Percentiles rank a stretch among this genome's conserved stretches.
Evolutionary conservation across 1,284 basidiomycete genomes (phyloP).

Genomic region (Meira miltonrushii): DNA sequence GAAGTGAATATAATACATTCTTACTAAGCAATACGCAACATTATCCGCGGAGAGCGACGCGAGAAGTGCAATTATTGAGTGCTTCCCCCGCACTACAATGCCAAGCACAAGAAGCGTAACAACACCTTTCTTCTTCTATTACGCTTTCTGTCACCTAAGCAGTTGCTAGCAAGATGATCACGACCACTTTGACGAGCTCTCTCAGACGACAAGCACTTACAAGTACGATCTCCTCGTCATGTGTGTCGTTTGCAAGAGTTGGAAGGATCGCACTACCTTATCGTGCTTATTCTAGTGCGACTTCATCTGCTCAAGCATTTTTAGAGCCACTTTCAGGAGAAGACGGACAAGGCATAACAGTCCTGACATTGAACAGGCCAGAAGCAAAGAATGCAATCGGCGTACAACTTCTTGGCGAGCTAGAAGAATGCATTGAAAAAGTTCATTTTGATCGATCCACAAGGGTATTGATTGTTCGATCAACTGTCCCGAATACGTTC

Average conservation of each 20-base stretch:
- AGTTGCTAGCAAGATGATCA: too few relatives aligned
- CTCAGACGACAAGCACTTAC: background rate
- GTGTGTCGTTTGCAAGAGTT: background rate
- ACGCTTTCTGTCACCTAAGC: too few relatives aligned
- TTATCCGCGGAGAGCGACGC: too few relatives aligned
- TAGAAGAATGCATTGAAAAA: conserved; percentile 67
- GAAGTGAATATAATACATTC: too few relatives aligned
- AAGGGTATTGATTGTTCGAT: conserved; percentile 30
- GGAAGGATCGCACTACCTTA: background rate
- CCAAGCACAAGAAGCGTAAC: too few relatives aligned
- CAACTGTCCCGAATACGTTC: conserved; percentile 33
- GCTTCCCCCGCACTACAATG: too few relatives aligned
- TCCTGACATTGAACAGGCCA: conserved; percentile 67
- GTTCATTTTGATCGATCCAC: conserved; percentile 16
- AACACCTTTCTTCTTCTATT: too few relatives aligned
- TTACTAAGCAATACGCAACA: too few relatives aligned
- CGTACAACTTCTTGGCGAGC: conserved; percentile 61
- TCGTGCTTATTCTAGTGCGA: background rate
- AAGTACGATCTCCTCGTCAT: background rate
- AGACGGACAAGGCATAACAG: conserved; percentile 38
- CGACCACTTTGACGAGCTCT: too few relatives aligned
- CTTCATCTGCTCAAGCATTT: background rate
- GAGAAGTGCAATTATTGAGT: too few relatives aligned
- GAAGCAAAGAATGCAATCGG: conserved; percentile 86
- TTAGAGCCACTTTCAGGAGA: conserved; percentile 1